phyloP scores from a whole-genome alignment of 1,139 yeast species.

The Meyerozyma carpophila region DNA sequence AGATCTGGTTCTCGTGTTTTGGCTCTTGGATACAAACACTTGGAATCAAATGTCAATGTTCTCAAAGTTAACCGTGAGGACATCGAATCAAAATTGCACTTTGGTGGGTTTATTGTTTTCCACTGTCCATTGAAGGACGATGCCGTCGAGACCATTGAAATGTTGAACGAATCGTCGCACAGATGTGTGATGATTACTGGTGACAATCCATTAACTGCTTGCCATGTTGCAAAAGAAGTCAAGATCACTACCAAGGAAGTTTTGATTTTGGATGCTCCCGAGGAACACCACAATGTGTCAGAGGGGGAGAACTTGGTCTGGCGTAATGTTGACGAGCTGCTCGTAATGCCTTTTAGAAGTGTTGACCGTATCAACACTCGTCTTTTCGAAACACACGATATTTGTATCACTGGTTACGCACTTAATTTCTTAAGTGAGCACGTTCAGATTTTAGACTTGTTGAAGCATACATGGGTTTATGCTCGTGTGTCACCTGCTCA shows the following conservation, averaged over 20 bases:
- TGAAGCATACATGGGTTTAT: slow-evolving; percentile 92
- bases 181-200: slow-evolving; percentile 98
- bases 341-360: slow-evolving; percentile 63
- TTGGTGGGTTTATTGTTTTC: slow-evolving; percentile 94
- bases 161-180: slow-evolving; percentile 93
- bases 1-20: slow-evolving; percentile 95
- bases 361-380: slow-evolving; percentile 52
- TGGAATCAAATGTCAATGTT: slow-evolving; percentile 49
- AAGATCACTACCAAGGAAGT: slow-evolving; percentile 76
- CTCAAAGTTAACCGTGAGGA: slow-evolving; percentile 61
- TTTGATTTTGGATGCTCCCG: slow-evolving; percentile 83
- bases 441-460: slow-evolving; percentile 60
- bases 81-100: slow-evolving; percentile 67
- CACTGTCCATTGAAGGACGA: slow-evolving; percentile 95
- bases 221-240: slow-evolving; percentile 95
- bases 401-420: slow-evolving; percentile 94
- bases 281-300: slow-evolving; percentile 50
- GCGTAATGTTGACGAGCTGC: slow-evolving; percentile 79
- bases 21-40: slow-evolving; percentile 81
- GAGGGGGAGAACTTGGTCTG: slow-evolving; percentile 64
- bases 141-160: slow-evolving; percentile 82
- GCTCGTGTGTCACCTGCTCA: slow-evolving; percentile 97
- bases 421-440: slow-evolving; percentile 60
- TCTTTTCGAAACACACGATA: slow-evolving; percentile 65
- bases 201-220: slow-evolving; percentile 97